Conservation (phyloP, 495 filamentous ascomycete species). For the Polyplosphaeria fusca region DNA sequence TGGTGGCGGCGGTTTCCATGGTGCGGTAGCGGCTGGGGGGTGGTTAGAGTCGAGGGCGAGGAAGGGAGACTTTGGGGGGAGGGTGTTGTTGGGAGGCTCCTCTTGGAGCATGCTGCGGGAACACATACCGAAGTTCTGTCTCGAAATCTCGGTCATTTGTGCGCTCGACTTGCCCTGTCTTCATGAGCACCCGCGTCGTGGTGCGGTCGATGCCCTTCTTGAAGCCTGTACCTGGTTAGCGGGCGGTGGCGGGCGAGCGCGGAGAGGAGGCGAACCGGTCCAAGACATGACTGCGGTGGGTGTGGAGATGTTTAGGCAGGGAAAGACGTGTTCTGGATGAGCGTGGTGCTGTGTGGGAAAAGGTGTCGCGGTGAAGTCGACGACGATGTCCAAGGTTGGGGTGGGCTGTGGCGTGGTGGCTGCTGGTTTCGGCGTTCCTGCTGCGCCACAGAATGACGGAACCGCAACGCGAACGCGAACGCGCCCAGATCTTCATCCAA, state of each 20-base stretch:
- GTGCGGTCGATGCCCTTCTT: conserved; percentile 99
- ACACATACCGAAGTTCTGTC: conserved; percentile 81
- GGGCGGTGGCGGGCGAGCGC: neutral
- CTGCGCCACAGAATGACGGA: neutral
- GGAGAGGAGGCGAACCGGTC: conserved; percentile 47
- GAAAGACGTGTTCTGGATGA: neutral
- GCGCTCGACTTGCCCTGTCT: conserved; percentile 95
- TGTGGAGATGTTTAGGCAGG: neutral
- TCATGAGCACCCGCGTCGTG: conserved; percentile 99
- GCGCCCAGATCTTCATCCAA: neutral
- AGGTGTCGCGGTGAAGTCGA: neutral
- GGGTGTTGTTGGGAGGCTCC: too few relatives aligned
- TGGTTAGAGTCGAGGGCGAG: too few relatives aligned
- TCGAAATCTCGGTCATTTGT: conserved; percentile 98
- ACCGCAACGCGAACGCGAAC: neutral
- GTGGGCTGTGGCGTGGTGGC: neutral
- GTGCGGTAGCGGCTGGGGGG: conserved; percentile 76
- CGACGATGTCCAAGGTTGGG: neutral
- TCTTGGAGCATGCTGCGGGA: neutral
- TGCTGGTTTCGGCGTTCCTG: conserved; percentile 2
- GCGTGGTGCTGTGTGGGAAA: neutral
- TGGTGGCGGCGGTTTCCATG: conserved; percentile 88
- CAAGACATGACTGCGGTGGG: conserved; percentile 53
- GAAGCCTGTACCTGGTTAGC: conserved; percentile 60
- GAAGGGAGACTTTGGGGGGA: too few relatives aligned